Evolutionary conservation across 805 yeast species (phyloP).

Genomic region (Cephaloascus albidus): DNA sequence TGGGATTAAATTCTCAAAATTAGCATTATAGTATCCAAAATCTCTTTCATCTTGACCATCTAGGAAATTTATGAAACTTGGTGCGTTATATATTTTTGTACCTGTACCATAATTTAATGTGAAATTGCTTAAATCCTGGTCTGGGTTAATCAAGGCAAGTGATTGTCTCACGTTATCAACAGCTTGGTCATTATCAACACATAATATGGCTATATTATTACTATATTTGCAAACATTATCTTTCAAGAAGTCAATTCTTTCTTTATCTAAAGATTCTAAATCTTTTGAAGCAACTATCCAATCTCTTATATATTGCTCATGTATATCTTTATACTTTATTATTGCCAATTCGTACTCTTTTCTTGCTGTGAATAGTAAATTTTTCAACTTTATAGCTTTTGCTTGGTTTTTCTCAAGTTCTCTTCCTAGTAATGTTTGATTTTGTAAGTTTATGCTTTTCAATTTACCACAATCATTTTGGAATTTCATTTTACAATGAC

Average conservation of each 20-base stretch:
- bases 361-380: conserved; percentile 28
- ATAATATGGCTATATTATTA: conserved; percentile 62
- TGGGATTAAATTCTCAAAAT: not conserved
- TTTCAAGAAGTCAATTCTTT: conserved; percentile 60
- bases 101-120: conserved; percentile 57
- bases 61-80: conserved; percentile 52
- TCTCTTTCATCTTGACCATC: not conserved
- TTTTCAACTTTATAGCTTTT: conserved; percentile 42
- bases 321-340: conserved; percentile 41
- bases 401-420: conserved; percentile 55
- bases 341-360: conserved; percentile 51
- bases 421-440: conserved; percentile 61
- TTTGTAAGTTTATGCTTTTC: conserved; percentile 50
- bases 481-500: conserved; percentile 35
- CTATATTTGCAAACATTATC: conserved; percentile 72
- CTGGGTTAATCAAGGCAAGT: conserved; percentile 61
- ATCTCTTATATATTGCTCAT: conserved; percentile 59
- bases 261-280: conserved; percentile 62
- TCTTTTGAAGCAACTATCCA: conserved; percentile 60
- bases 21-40: not conserved
- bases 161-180: conserved; percentile 62
- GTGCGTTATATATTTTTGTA: conserved; percentile 44
- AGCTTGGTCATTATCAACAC: conserved; percentile 71
- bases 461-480: conserved; percentile 49
- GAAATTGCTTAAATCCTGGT: conserved; percentile 46